Percentiles rank a stretch among this genome's conserved stretches.
Conservation (phyloP, 2,329 filamentous ascomycete genomes). For the Epichloe typhina region DNA sequence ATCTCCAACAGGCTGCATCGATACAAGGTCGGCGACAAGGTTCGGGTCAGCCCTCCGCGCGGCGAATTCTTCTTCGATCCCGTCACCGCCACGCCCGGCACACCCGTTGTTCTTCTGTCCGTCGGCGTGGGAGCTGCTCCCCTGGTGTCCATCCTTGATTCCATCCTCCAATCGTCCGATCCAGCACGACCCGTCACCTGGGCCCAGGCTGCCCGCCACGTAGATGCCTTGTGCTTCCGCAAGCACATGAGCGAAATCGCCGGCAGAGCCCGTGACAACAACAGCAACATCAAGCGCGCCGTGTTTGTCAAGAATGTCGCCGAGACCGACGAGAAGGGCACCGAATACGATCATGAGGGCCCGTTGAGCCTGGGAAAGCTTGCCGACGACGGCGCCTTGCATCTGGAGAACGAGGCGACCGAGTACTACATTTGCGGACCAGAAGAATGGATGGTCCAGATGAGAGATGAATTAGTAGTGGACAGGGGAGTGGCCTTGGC, state of each 20-base stretch:
- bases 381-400: slow-evolving; percentile 35
- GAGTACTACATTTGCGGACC: slow-evolving; percentile 62
- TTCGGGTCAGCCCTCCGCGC: slow-evolving; percentile 41
- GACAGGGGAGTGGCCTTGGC: slow-evolving; percentile 36
- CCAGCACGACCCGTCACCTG: slow-evolving; percentile 40
- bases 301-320: slow-evolving; percentile 41
- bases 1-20: slow-evolving; percentile 41
- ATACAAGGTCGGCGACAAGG: slow-evolving; percentile 35
- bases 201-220: slow-evolving; percentile 46
- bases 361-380: slow-evolving; percentile 42
- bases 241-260: slow-evolving; percentile 29
- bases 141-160: slow-evolving; percentile 51
- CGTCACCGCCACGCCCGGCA: slow-evolving; percentile 24
- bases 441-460: slow-evolving; percentile 49
- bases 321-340: slow-evolving; percentile 28
- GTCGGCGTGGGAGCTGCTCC: slow-evolving; percentile 58
- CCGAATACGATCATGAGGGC: slow-evolving; percentile 44
- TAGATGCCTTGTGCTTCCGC: slow-evolving; percentile 40
- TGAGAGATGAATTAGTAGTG: slow-evolving; percentile 34
- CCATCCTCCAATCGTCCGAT: slow-evolving; percentile 23
- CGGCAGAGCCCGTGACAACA: slow-evolving; percentile 12
- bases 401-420: slow-evolving; percentile 35
- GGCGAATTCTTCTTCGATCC: slow-evolving; percentile 50
- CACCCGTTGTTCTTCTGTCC: slow-evolving; percentile 51
- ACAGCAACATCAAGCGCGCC: slow-evolving; percentile 14